These are phyloP conservation scores for Pterulicium gracile DNA, from an alignment of 1,284 basidiomycete species.

Conservation along the genomic window DNA sequence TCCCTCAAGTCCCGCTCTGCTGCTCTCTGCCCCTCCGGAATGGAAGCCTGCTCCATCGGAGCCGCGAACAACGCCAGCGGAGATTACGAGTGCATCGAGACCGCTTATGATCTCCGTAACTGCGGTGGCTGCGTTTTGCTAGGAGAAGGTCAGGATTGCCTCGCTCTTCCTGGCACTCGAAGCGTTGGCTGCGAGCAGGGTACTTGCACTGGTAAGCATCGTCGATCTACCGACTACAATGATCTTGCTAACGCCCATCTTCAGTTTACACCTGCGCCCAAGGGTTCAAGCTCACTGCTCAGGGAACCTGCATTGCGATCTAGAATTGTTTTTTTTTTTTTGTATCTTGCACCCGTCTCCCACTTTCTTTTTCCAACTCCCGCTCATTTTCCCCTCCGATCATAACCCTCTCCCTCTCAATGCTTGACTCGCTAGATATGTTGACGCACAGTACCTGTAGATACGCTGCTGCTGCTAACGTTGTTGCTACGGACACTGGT, in stretches of 20 bases:
- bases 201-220: slow-evolving; percentile 40
- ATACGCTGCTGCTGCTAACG: no score
- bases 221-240: slow-evolving; percentile 6
- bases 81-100: slow-evolving; percentile 58
- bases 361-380: neutral
- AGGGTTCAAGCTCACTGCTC: slow-evolving; percentile 40
- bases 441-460: no score
- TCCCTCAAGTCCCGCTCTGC: slow-evolving; percentile 24
- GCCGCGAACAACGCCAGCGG: slow-evolving; percentile 23
- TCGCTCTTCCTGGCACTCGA: slow-evolving; percentile 47
- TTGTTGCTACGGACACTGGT: no score
- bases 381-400: neutral
- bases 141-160: slow-evolving; percentile 63
- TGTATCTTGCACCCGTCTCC: neutral
- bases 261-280: slow-evolving; percentile 49
- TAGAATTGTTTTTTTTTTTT: neutral
- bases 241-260: slow-evolving; percentile 1
- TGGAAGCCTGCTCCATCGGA: slow-evolving; percentile 58
- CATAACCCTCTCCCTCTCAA: neutral
- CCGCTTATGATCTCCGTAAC: slow-evolving; percentile 39
- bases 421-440: no score
- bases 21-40: slow-evolving; percentile 41
- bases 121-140: slow-evolving; percentile 67
- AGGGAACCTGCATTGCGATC: no score
- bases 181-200: slow-evolving; percentile 60